These are phyloP conservation scores for Volvox reticuliferus DNA, from an alignment of 139 green algal species.

Conservation along the genomic window DNA sequence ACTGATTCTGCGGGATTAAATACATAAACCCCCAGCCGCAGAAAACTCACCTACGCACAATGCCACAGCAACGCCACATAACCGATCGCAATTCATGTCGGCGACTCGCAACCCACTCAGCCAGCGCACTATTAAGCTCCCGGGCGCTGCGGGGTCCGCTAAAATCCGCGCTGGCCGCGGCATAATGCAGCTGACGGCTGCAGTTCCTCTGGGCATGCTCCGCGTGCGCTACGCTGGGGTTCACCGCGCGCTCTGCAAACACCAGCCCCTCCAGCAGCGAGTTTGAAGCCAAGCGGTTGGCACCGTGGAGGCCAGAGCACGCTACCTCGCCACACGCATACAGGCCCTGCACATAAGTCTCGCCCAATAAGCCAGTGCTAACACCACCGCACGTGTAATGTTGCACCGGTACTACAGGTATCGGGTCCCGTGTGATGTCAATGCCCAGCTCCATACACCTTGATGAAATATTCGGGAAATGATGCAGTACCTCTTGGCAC, in stretches of 20 bases:
- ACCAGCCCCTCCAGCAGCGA: slow-evolving; percentile 97
- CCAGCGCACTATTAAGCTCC: slow-evolving; percentile 9
- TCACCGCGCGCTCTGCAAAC: slow-evolving; percentile 90
- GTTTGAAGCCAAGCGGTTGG: slow-evolving; percentile 97
- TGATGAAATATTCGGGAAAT: slow-evolving; percentile 96
- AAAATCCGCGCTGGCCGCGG: slow-evolving; percentile 64
- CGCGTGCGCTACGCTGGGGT: slow-evolving; percentile 82
- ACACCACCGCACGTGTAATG: slow-evolving; percentile 99
- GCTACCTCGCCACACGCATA: slow-evolving; percentile 96
- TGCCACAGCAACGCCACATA: slow-evolving; percentile 95
- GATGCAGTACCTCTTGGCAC: slow-evolving; percentile 74
- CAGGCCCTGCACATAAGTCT: slow-evolving; percentile 91
- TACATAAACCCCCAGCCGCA: too few relatives aligned
- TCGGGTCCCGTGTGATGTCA: slow-evolving; percentile 93
- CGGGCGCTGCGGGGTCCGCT: slow-evolving; percentile 29
- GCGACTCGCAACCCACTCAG: slow-evolving; percentile 58
- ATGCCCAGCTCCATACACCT: slow-evolving; percentile 85
- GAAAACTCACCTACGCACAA: slow-evolving; percentile 75
- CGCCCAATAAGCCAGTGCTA: slow-evolving; percentile 85
- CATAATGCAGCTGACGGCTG: slow-evolving; percentile 64
- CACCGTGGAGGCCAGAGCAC: slow-evolving; percentile 95
- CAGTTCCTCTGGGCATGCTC: slow-evolving; percentile 69
- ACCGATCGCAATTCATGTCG: slow-evolving; percentile 72
- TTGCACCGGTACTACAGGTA: slow-evolving; percentile 95
- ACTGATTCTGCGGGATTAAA: too few relatives aligned